Evolutionary conservation across 2,329 filamentous ascomycete genomes (phyloP).

Genomic region (Chrysoporthe puriensis): DNA sequence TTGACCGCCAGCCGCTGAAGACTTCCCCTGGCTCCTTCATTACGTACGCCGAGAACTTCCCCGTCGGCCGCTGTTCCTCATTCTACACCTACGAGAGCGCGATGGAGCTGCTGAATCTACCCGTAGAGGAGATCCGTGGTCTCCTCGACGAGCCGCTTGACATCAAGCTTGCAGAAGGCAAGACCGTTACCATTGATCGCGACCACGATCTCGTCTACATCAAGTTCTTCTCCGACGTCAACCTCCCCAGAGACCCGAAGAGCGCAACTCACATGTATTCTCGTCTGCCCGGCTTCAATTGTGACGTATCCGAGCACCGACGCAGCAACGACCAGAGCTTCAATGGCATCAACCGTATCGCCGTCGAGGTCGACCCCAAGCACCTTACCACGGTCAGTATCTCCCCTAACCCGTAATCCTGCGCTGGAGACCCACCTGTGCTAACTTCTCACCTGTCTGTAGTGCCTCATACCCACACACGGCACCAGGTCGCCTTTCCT

Average conservation of each 20-base stretch:
- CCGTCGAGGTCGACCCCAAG: neutral
- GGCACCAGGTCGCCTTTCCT: neutral
- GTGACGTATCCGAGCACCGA: neutral
- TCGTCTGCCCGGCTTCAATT: neutral
- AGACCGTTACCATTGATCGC: neutral
- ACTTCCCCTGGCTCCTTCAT: neutral
- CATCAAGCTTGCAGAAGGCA: neutral
- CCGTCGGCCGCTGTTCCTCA: neutral
- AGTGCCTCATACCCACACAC: neutral
- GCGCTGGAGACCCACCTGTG: neutral
- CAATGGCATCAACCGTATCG: neutral
- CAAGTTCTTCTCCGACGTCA: neutral
- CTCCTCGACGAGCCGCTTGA: neutral
- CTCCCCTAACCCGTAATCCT: neutral
- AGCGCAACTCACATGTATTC: neutral
- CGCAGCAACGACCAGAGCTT: slow-evolving; percentile 1
- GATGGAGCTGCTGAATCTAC: neutral
- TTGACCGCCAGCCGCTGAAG: neutral
- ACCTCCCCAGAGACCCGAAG: neutral
- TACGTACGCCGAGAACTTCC: neutral
- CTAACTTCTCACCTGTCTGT: neutral
- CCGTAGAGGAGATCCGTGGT: neutral
- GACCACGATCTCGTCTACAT: neutral
- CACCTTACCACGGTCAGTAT: neutral
- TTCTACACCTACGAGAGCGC: neutral